These are phyloP conservation scores for Pseudozyma thailandica DNA, from an alignment of 1,284 basidiomycete genomes.

Conservation along the genomic window DNA sequence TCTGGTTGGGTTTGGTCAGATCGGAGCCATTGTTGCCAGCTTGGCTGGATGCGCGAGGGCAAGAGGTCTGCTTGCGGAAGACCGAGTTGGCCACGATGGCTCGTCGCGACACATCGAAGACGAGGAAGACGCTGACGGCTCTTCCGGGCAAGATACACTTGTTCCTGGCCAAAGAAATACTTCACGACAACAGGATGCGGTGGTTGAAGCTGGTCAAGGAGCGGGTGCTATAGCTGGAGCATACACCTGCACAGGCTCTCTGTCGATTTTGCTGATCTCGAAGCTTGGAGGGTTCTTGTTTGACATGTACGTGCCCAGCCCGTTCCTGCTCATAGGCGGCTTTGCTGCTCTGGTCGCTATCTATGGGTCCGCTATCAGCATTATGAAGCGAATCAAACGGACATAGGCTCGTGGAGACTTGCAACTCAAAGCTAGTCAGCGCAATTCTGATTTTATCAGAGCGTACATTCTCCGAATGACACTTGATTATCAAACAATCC, in stretches of 20 bases:
- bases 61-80: constrained; percentile 9
- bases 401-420: too few relatives aligned
- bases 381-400: constrained; percentile 8
- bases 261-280: constrained; percentile 53
- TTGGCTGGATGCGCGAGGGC: constrained; percentile 46
- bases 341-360: constrained; percentile 36
- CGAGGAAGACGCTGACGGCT: constrained; percentile 2
- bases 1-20: constrained; percentile 47
- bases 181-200: background rate
- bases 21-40: constrained; percentile 50
- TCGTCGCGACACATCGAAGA: background rate
- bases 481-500: too few relatives aligned
- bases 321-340: constrained; percentile 51
- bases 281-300: constrained; percentile 51
- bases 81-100: background rate
- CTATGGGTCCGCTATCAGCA: constrained; percentile 7
- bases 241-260: constrained; percentile 50
- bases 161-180: background rate
- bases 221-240: constrained; percentile 54
- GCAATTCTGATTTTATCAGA: too few relatives aligned
- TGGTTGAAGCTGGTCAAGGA: constrained; percentile 13
- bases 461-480: too few relatives aligned
- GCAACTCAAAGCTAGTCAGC: too few relatives aligned
- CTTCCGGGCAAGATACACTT: constrained; percentile 5
- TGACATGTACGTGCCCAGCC: constrained; percentile 47